These are phyloP conservation scores for Plasmopara muralis DNA, from an alignment of 352 stramenopile species.

Conservation along the genomic window DNA sequence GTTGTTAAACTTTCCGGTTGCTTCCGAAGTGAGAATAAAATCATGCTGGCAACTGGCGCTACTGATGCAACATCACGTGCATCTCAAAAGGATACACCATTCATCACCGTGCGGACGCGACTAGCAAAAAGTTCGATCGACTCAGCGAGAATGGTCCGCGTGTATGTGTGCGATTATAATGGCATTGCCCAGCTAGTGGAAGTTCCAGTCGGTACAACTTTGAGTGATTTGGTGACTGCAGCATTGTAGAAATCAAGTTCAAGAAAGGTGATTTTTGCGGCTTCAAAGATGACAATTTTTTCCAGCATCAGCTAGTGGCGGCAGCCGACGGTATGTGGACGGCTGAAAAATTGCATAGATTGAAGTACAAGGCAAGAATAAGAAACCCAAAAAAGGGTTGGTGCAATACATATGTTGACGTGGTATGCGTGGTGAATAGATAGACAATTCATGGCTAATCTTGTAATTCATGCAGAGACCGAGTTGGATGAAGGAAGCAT, in stretches of 20 bases:
- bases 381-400: too few species aligned
- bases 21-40: too few species aligned
- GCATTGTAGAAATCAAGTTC: not conserved
- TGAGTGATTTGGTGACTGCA: not conserved
- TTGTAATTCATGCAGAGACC: too few species aligned
- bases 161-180: not conserved
- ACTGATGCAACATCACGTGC: too few species aligned
- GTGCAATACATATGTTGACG: too few species aligned
- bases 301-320: not conserved
- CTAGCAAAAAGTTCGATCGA: not conserved
- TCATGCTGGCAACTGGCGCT: too few species aligned
- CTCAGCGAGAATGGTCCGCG: not conserved
- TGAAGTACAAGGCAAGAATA: not conserved
- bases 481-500: too few species aligned
- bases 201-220: not conserved
- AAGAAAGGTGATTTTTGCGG: not conserved
- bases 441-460: too few species aligned
- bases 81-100: too few species aligned
- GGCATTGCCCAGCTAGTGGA: not conserved
- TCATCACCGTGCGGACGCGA: too few species aligned
- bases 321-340: not conserved
- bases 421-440: too few species aligned
- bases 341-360: not conserved
- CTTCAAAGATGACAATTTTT: not conserved
- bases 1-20: too few species aligned